Evolutionary conservation across 2,329 filamentous ascomycete genomes (phyloP).

Genomic region (Emmonsiellopsis sp.): DNA sequence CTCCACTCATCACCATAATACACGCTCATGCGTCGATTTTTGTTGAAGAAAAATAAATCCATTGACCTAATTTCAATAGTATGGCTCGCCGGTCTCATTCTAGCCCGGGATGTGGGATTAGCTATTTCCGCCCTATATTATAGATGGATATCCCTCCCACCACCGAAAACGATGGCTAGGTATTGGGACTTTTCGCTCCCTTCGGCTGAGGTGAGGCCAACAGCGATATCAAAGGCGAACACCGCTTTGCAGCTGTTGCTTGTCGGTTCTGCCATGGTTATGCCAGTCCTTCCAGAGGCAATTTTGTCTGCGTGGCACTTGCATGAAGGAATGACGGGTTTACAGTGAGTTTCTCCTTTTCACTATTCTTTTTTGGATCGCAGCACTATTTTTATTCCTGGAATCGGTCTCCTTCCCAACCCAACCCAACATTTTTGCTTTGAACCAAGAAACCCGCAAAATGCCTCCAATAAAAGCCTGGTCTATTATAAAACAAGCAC

Average conservation of each 20-base stretch:
- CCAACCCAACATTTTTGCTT: neutral
- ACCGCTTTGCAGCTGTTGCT: conserved; percentile 83
- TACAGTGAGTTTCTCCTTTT: conserved; percentile 29
- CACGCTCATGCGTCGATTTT: neutral
- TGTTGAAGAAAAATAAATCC: neutral
- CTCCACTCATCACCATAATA: conserved; percentile 3
- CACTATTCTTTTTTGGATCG: neutral
- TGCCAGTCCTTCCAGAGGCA: conserved; percentile 58
- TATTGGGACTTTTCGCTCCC: conserved; percentile 97
- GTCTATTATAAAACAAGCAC: conserved; percentile 11
- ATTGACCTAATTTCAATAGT: conserved; percentile 38
- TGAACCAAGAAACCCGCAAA: neutral
- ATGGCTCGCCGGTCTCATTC: conserved; percentile 81
- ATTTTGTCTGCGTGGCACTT: conserved; percentile 45
- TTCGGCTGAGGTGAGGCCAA: conserved; percentile 36
- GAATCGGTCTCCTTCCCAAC: neutral
- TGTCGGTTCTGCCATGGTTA: conserved; percentile 72
- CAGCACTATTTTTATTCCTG: neutral
- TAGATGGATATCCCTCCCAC: conserved; percentile 85
- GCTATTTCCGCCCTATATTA: conserved; percentile 87
- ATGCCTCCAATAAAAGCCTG: conserved; percentile 12
- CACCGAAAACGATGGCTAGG: conserved; percentile 80
- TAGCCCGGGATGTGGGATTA: conserved; percentile 77
- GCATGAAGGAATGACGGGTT: conserved; percentile 51
- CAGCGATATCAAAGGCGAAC: conserved; percentile 55